These are phyloP conservation scores for Tagetes erecta DNA, from an alignment of 129 eudicot genomes.

Conservation along the genomic window DNA sequence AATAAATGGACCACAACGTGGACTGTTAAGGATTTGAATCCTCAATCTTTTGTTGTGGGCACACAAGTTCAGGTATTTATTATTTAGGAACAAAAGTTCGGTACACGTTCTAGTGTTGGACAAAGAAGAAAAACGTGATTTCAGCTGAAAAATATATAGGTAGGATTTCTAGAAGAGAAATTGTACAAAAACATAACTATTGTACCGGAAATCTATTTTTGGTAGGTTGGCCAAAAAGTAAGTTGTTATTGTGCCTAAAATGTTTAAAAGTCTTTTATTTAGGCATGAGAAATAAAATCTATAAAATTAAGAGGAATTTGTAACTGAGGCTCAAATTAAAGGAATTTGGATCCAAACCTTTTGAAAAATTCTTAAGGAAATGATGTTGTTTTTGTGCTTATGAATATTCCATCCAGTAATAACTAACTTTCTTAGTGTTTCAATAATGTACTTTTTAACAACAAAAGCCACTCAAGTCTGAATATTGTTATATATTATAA, in stretches of 20 bases:
- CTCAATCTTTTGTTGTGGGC: too few relatives aligned
- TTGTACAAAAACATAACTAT: neutral
- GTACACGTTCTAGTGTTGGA: neutral
- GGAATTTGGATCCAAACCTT: neutral
- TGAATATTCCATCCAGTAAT: too few relatives aligned
- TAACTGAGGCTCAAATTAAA: neutral
- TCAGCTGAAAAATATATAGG: neutral
- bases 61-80: too few relatives aligned
- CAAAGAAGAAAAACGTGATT: slow-evolving; percentile 10
- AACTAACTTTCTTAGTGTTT: too few relatives aligned
- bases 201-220: neutral
- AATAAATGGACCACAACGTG: too few relatives aligned
- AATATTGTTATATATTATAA: too few relatives aligned
- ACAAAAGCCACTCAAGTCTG: too few relatives aligned
- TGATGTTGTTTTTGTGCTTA: neutral
- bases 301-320: neutral
- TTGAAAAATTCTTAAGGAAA: neutral
- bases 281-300: neutral
- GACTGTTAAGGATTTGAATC: too few relatives aligned
- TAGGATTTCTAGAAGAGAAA: neutral
- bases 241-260: slow-evolving; percentile 2
- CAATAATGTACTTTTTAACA: too few relatives aligned
- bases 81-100: neutral
- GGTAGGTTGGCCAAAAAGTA: neutral
- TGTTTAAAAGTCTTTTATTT: neutral